Conservation (phyloP, 2,329 filamentous ascomycete species). For the Cercospora zeae-maydis region DNA sequence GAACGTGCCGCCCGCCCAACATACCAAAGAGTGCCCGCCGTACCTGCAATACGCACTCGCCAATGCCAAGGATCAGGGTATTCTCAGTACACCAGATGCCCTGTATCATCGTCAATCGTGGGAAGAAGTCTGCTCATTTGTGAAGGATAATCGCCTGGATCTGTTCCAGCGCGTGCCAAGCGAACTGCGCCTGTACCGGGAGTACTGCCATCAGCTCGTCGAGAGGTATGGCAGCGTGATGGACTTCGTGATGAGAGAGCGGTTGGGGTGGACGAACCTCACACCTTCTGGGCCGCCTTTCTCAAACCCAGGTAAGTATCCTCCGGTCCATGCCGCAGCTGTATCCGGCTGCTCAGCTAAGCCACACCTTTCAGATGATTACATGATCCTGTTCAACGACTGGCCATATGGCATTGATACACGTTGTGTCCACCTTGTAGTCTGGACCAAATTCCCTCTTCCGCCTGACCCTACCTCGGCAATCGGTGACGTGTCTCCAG, state of each 20-base stretch:
- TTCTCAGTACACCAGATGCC: conserved; percentile 67
- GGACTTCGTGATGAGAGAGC: conserved; percentile 67
- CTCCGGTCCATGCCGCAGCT: background rate
- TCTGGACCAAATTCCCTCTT: conserved; percentile 88
- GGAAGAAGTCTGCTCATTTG: conserved; percentile 63
- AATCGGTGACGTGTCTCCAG: conserved; percentile 61
- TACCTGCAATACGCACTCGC: conserved; percentile 57
- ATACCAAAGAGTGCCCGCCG: conserved; percentile 65
- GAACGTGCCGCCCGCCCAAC: conserved; percentile 64
- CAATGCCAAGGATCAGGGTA: conserved; percentile 63
- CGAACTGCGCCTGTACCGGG: conserved; percentile 72
- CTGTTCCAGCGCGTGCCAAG: conserved; percentile 73
- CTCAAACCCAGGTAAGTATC: conserved; percentile 1
- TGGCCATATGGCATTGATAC: conserved; percentile 87
- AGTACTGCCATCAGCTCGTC: conserved; percentile 63
- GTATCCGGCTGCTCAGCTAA: background rate
- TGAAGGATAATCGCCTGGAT: conserved; percentile 66
- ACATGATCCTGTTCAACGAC: conserved; percentile 80
- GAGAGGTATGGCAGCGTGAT: conserved; percentile 71
- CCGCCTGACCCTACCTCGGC: conserved; percentile 60
- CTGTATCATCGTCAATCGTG: conserved; percentile 64
- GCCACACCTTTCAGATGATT: conserved; percentile 20
- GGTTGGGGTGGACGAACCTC: conserved; percentile 64
- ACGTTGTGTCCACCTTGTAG: conserved; percentile 76
- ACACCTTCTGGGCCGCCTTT: conserved; percentile 10